phyloP scores from a whole-genome alignment of 1,284 basidiomycete species.

The Sporisorium sorghi region DNA sequence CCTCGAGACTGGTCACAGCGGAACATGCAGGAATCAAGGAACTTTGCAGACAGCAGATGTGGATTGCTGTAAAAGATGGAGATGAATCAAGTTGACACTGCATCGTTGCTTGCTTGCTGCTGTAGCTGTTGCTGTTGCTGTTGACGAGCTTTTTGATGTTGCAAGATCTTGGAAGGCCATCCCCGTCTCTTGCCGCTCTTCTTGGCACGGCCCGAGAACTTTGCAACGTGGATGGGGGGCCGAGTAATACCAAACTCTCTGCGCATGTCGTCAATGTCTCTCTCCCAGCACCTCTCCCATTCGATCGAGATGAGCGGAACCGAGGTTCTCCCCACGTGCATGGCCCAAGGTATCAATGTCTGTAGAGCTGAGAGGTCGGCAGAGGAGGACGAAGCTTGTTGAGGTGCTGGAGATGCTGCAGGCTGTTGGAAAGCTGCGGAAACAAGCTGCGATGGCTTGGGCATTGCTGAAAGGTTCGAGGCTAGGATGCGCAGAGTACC shows the following conservation, averaged over 20 bases:
- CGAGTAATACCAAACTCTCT: slow-evolving; percentile 78
- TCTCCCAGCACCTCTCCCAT: slow-evolving; percentile 95
- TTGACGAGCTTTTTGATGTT: slow-evolving; percentile 45
- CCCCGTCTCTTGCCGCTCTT: slow-evolving; percentile 46
- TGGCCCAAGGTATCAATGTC: slow-evolving; percentile 74
- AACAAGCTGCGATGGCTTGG: slow-evolving; percentile 38
- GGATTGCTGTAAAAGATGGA: neutral
- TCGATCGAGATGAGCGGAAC: slow-evolving; percentile 86
- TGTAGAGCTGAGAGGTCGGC: slow-evolving; percentile 38
- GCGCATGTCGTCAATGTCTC: slow-evolving; percentile 82
- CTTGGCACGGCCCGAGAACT: slow-evolving; percentile 43
- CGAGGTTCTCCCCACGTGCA: slow-evolving; percentile 80
- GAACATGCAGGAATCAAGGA: neutral
- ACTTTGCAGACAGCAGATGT: neutral
- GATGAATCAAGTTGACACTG: neutral
- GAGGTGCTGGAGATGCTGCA: slow-evolving; percentile 1
- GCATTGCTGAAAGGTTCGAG: slow-evolving; percentile 32
- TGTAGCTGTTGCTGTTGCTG: slow-evolving; percentile 21
- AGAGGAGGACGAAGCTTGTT: neutral
- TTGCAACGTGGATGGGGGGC: slow-evolving; percentile 57
- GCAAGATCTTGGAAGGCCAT: slow-evolving; percentile 62
- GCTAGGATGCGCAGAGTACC: slow-evolving; percentile 71
- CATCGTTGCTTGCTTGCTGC: slow-evolving; percentile 1
- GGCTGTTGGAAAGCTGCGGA: slow-evolving; percentile 19
- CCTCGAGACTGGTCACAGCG: too few relatives aligned